A percentile compares a stretch with the other conserved stretches of the same genome.
These are phyloP conservation scores for Dioscorea zingiberensis DNA, from an alignment of 106 monocot genomes.

Conservation along the genomic window DNA sequence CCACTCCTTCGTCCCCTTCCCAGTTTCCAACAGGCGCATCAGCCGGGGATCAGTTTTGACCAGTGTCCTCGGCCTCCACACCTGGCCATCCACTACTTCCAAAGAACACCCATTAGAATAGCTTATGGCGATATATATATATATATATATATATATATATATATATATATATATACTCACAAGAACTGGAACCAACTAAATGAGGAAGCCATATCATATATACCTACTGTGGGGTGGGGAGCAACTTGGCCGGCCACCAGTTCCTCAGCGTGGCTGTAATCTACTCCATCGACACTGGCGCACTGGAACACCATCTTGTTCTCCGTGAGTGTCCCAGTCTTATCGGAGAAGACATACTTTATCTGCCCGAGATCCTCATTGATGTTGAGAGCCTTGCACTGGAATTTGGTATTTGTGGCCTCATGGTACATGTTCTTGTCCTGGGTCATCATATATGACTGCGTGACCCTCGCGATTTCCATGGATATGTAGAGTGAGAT, in stretches of 20 bases:
- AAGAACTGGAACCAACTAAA: too few relatives aligned
- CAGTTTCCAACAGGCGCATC: constrained; percentile 33
- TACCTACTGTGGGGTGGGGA: constrained; percentile 4
- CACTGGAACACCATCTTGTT: constrained; percentile 92
- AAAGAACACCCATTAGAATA: not conserved
- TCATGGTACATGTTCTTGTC: constrained; percentile 59
- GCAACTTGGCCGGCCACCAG: not conserved
- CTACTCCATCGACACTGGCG: constrained; percentile 47
- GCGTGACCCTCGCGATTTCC: constrained; percentile 70
- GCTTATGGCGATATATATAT: not conserved
- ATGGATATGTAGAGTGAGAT: constrained; percentile 86
- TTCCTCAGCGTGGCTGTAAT: constrained; percentile 24
- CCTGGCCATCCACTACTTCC: constrained; percentile 10
- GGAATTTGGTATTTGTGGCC: constrained; percentile 42
- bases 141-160: too few relatives aligned
- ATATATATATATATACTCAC: too few relatives aligned
- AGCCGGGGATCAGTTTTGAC: constrained; percentile 65
- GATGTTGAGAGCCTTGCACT: constrained; percentile 87
- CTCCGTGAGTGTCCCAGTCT: constrained; percentile 91
- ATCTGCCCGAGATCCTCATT: constrained; percentile 96
- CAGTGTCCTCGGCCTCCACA: constrained; percentile 60
- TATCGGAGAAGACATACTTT: constrained; percentile 83
- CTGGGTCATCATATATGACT: constrained; percentile 66
- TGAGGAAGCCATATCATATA: not conserved
- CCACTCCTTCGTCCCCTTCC: constrained; percentile 27